These are phyloP conservation scores for Colletotrichum sp. DNA, from an alignment of 2,329 filamentous ascomycete species.

Conservation along the genomic window DNA sequence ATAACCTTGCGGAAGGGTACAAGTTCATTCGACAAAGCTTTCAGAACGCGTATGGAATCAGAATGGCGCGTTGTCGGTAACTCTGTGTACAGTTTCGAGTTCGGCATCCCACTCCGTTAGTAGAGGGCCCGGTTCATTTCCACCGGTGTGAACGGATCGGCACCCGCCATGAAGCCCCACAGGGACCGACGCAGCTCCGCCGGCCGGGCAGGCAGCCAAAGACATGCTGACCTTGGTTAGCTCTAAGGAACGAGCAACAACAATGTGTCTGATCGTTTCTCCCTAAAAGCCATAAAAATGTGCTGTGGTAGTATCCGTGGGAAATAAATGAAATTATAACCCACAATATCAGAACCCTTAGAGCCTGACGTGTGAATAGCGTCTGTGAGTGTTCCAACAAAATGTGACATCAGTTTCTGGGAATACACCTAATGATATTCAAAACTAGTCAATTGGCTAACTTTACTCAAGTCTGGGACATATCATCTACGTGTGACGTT, in stretches of 20 bases:
- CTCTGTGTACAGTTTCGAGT: neutral
- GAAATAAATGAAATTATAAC: too few relatives aligned
- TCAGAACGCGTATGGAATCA: neutral
- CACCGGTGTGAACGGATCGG: neutral
- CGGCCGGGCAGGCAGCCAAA: neutral
- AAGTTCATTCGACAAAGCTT: neutral
- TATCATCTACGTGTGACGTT: neutral
- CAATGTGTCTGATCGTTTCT: neutral
- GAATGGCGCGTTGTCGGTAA: neutral
- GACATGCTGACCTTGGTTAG: neutral
- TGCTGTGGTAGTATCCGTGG: too few relatives aligned
- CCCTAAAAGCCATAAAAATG: too few relatives aligned
- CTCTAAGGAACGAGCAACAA: neutral
- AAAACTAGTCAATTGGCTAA: neutral
- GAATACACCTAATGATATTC: neutral
- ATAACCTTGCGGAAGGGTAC: neutral
- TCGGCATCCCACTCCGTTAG: neutral
- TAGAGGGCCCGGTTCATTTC: neutral
- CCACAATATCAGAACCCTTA: too few relatives aligned
- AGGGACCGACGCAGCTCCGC: neutral
- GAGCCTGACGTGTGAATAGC: neutral
- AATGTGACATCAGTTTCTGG: neutral
- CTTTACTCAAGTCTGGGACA: neutral
- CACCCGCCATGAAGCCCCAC: accelerated
- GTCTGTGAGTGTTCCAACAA: neutral